phyloP scores from a whole-genome alignment of 352 stramenopile genomes.

The Phytopythium kandeliae region DNA sequence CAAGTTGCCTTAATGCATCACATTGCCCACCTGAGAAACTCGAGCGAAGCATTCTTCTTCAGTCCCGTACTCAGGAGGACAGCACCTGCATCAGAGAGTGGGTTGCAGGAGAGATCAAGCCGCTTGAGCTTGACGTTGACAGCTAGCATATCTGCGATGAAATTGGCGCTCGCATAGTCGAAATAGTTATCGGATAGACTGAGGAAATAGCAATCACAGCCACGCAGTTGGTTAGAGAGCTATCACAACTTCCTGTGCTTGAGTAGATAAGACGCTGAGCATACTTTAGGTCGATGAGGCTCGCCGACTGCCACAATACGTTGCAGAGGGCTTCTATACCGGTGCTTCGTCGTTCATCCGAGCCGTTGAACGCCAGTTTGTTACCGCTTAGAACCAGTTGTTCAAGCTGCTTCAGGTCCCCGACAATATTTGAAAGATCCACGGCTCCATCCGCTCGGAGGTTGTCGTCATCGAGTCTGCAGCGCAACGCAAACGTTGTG shows the following conservation, averaged over 20 bases:
- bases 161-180: slow-evolving; percentile 40
- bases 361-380: slow-evolving; percentile 42
- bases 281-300: slow-evolving; percentile 33
- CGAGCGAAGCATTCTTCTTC: slow-evolving; percentile 47
- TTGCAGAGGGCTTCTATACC: slow-evolving; percentile 59
- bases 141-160: slow-evolving; percentile 44
- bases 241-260: background rate
- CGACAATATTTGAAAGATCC: slow-evolving; percentile 34
- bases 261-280: background rate
- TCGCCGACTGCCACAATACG: slow-evolving; percentile 33
- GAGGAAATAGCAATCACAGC: background rate
- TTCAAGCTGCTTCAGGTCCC: slow-evolving; percentile 30
- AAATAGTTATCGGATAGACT: slow-evolving; percentile 49
- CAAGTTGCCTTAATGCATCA: background rate
- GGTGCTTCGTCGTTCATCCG: slow-evolving; percentile 36
- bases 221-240: background rate
- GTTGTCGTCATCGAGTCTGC: slow-evolving; percentile 27
- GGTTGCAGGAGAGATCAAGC: slow-evolving; percentile 44
- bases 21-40: slow-evolving; percentile 36
- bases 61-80: slow-evolving; percentile 35
- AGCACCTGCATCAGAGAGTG: slow-evolving; percentile 34
- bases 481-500: background rate
- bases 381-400: slow-evolving; percentile 48
- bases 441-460: slow-evolving; percentile 55
- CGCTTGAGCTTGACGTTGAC: slow-evolving; percentile 39